These are phyloP conservation scores for Lasiodiplodia citricola DNA, from an alignment of 2,329 filamentous ascomycete genomes.

Conservation along the genomic window DNA sequence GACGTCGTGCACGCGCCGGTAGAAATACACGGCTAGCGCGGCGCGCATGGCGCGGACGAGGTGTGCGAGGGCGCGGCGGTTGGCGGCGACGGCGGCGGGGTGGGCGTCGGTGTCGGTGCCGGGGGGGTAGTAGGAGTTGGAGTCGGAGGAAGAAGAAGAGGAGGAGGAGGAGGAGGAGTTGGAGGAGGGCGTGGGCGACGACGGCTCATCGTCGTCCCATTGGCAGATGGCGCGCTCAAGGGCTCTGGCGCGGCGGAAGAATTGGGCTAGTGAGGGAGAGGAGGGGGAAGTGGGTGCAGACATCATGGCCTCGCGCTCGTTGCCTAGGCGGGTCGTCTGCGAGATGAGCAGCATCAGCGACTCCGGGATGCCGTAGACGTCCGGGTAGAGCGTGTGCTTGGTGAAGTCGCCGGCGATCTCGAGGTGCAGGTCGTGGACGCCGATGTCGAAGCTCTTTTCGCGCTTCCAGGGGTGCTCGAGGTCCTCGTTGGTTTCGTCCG, in stretches of 20 bases:
- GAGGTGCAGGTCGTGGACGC: background rate
- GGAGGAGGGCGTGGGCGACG: too few species aligned
- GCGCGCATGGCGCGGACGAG: background rate
- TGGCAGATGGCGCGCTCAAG: background rate
- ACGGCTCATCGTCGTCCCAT: background rate
- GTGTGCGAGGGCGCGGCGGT: background rate
- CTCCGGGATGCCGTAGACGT: constrained; percentile 52
- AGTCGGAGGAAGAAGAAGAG: too few species aligned
- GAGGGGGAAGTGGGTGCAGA: background rate
- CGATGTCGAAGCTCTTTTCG: background rate
- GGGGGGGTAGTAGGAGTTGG: too few species aligned
- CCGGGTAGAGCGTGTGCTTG: constrained; percentile 37
- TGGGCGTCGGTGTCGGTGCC: background rate
- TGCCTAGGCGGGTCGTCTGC: constrained; percentile 51
- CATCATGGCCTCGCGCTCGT: constrained; percentile 29
- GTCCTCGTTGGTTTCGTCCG: background rate
- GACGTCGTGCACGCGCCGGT: background rate
- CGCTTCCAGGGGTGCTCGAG: background rate
- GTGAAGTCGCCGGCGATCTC: background rate
- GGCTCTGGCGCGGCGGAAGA: background rate
- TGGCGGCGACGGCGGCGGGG: background rate
- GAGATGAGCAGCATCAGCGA: constrained; percentile 53
- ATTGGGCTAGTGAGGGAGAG: background rate
- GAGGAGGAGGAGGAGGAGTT: too few species aligned
- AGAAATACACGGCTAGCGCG: background rate